Percentiles rank a stretch among this genome's conserved stretches.
These are phyloP conservation scores for Beauveria scarabaeidicola DNA, from an alignment of 2,329 filamentous ascomycete species.

Conservation along the genomic window DNA sequence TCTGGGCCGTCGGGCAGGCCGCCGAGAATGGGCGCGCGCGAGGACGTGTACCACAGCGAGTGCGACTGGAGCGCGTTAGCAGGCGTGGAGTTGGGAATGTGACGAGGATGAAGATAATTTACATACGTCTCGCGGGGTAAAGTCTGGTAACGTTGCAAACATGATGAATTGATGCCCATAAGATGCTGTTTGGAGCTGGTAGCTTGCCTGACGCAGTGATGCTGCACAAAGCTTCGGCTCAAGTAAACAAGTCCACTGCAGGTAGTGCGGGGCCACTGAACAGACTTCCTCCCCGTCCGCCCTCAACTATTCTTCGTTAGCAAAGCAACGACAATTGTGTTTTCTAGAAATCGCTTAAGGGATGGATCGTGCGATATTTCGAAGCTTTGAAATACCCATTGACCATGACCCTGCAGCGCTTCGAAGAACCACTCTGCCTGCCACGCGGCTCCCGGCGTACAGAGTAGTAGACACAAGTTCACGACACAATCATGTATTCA, in stretches of 20 bases:
- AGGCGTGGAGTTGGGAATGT: not conserved
- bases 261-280: not conserved
- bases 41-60: conserved; percentile 64
- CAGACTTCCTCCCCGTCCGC: not conserved
- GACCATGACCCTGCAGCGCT: too few species aligned
- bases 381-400: too few species aligned
- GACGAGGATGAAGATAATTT: not conserved
- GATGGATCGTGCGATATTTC: too few species aligned
- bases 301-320: too few species aligned
- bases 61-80: conserved; percentile 46
- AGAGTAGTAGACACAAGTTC: too few species aligned
- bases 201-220: not conserved
- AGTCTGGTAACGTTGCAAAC: conserved; percentile 3
- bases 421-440: too few species aligned
- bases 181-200: not conserved
- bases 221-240: not conserved
- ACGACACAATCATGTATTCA: too few species aligned
- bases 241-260: not conserved
- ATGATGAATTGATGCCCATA: not conserved
- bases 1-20: conserved; percentile 25
- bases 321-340: too few species aligned
- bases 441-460: too few species aligned
- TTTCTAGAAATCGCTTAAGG: too few species aligned
- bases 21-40: conserved; percentile 39
- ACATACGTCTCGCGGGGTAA: conserved; percentile 59